Conservation (phyloP, 2,329 filamentous ascomycete species). For the Colletotrichum eleusines region DNA sequence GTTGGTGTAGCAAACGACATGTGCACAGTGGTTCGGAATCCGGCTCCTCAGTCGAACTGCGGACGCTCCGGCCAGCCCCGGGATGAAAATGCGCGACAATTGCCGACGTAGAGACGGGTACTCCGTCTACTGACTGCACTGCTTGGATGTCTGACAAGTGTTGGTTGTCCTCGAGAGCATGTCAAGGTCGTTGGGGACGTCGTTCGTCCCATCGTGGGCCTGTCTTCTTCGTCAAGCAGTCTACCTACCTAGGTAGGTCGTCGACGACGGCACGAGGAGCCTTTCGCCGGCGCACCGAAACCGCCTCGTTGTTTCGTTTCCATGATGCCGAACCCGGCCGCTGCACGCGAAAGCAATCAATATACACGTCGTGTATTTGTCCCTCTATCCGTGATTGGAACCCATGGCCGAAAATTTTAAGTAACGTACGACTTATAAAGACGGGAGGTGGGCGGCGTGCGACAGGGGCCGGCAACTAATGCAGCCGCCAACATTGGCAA, state of each 20-base stretch:
- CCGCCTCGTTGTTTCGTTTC: slow-evolving; percentile 18
- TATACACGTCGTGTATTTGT: neutral
- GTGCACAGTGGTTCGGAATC: slow-evolving; percentile 9
- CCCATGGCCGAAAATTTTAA: neutral
- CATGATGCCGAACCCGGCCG: neutral
- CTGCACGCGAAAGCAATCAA: neutral
- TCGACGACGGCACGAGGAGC: neutral
- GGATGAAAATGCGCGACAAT: slow-evolving; percentile 9
- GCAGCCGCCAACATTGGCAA: slow-evolving; percentile 30
- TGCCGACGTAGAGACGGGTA: slow-evolving; percentile 23
- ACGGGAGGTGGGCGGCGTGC: slow-evolving; percentile 19
- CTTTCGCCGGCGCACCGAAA: neutral
- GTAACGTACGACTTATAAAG: slow-evolving; percentile 2
- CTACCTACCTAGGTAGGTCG: too few species aligned
- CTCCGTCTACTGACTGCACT: slow-evolving; percentile 11
- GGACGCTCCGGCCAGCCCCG: slow-evolving; percentile 8
- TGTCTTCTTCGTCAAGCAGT: slow-evolving; percentile 10
- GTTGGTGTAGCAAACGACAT: slow-evolving; percentile 12
- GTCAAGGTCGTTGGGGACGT: neutral
- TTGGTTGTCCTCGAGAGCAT: neutral
- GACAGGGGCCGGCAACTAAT: slow-evolving; percentile 24
- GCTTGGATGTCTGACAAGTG: slow-evolving; percentile 13
- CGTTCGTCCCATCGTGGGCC: slow-evolving; percentile 34
- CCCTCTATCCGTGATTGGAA: neutral
- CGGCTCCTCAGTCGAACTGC: slow-evolving; percentile 8